Conservation (phyloP, 108 stramenopile species). For the Bacterosira constricta region DNA sequence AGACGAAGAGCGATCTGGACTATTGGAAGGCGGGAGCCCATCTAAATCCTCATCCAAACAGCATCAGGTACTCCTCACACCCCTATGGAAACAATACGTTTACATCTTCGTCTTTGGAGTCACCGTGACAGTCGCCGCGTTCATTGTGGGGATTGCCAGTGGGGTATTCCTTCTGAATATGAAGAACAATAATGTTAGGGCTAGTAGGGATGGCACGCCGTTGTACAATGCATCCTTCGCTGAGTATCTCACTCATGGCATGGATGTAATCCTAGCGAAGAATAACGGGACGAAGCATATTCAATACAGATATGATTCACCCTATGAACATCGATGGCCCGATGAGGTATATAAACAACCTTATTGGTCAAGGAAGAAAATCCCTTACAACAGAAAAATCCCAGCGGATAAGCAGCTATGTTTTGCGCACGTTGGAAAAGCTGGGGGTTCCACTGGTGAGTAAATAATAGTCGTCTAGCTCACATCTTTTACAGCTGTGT, state of each 20-base stretch:
- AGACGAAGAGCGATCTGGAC: background rate
- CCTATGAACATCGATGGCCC: conserved; percentile 28
- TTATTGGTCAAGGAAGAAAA: conserved; percentile 28
- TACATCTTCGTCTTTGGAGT: background rate
- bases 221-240: conserved; percentile 18
- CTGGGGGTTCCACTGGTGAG: conserved; percentile 39
- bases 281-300: conserved; percentile 3
- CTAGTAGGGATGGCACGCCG: background rate
- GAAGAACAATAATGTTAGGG: background rate
- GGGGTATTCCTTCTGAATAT: background rate
- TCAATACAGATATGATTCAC: conserved; percentile 24
- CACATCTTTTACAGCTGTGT: background rate
- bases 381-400: conserved; percentile 21
- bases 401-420: conserved; percentile 32
- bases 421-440: conserved; percentile 46
- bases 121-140: background rate
- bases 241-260: conserved; percentile 5
- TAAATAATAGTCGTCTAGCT: background rate
- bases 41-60: background rate
- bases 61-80: background rate
- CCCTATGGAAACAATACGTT: background rate
- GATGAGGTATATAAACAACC: conserved; percentile 13
- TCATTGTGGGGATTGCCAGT: background rate
- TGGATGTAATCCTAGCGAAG: background rate
- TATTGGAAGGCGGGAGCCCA: background rate